Conservation (phyloP, 106 monocot species). For the Apostasia ramifera region DNA sequence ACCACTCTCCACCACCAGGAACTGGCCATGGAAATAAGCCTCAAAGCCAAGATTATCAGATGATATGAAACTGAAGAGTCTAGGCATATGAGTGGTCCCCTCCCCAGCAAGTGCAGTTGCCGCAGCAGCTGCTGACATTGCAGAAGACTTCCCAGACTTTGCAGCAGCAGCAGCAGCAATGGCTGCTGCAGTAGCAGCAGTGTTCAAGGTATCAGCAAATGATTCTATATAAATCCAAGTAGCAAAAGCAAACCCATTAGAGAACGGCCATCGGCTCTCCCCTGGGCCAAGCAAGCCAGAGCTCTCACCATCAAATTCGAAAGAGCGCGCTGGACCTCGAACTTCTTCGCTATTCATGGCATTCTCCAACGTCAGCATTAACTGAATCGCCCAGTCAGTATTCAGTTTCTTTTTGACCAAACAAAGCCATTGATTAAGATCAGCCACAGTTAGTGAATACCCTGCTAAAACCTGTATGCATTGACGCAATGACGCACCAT, state of each 20-base stretch:
- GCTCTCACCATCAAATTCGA: conserved; percentile 99
- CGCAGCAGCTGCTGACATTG: conserved; percentile 89
- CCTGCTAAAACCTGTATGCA: conserved; percentile 81
- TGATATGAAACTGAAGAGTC: conserved; percentile 93
- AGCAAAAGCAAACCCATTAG: conserved; percentile 84
- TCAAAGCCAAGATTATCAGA: conserved; percentile 90
- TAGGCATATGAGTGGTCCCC: conserved; percentile 97
- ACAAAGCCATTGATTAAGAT: conserved; percentile 63
- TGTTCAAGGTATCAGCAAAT: conserved; percentile 87
- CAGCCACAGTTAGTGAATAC: conserved; percentile 59
- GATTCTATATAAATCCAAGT: conserved; percentile 99
- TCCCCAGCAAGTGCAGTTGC: conserved; percentile 94
- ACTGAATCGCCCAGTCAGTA: conserved; percentile 52
- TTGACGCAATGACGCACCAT: conserved; percentile 38
- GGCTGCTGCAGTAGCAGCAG: conserved; percentile 89
- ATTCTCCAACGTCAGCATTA: conserved; percentile 78
- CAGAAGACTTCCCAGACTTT: conserved; percentile 72
- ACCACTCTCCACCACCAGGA: conserved; percentile 85
- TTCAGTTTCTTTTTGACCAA: conserved; percentile 43
- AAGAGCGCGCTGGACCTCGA: conserved; percentile 57
- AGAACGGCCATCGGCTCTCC: conserved; percentile 94
- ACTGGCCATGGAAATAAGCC: conserved; percentile 98
- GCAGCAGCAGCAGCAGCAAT: conserved; percentile 35
- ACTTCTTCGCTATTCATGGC: conserved; percentile 61
- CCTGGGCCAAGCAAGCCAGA: conserved; percentile 95